Base-by-base conservation (phyloP, 2,329 filamentous ascomycete genomes). In the Amauroascus verrucosus region DNA sequence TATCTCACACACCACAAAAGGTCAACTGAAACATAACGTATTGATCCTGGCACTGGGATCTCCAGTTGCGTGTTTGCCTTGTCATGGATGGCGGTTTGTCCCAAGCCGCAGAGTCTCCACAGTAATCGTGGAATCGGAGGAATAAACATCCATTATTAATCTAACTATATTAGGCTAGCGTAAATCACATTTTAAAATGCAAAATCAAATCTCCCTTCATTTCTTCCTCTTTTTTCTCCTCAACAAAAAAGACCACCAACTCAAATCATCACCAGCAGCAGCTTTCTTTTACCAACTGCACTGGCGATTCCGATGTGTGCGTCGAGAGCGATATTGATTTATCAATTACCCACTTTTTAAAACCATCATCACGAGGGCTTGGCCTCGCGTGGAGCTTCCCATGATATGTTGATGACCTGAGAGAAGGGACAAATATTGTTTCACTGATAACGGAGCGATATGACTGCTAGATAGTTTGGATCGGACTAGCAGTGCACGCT, bases 301-400 rank as follows among this genome's bases (percentile, higher is more conserved):
- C 79, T 84, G 81, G 75, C 77, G 80, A 84, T 75, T 85, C 80
- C 80, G 80, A 80, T 79, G 78, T 70, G 79, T 79, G 76, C 72
- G 84, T 85, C 84, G 73, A 87, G 84, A 88, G 72, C 64, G 52
- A 58, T 75, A 77, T 64, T 56, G 65, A 64, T 58, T 53, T 60
- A 59, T 57, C 53, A 57, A 57, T 57, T 57, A 68, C 70, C 78
- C 83, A 79, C 79, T 81, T 84, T 30, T 75, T 84, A 88, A 88
- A 88, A 88, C 84, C 84, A 84, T 87, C 78, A 79, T 82, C 79
- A 82, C 80, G 84, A 88, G 69, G 69, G 67, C 68, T 70, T 57
- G 58, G 59, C 49, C 28, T 53, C 51, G 65, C 65, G 49, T 18
- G 13, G 51, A 53, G 51, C 51, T 48, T 69, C 57, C 64, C 68